Evolutionary conservation across 2,329 filamentous ascomycete species (phyloP), one percentile per base, ranked within the genome.

Genomic region (Diaporthe velutina): DNA sequence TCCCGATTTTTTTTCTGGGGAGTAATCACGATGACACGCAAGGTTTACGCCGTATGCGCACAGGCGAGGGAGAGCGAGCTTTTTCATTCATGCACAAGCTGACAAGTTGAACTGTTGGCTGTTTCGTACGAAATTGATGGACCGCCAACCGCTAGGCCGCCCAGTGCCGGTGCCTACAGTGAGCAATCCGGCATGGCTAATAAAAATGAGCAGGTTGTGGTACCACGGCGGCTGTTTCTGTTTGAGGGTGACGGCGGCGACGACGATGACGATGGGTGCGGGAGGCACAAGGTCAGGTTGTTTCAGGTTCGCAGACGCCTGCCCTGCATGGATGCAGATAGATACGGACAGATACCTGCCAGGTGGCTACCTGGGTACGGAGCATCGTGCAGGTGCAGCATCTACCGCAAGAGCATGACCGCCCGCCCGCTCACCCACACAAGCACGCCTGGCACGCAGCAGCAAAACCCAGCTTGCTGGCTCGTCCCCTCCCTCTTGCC

Each of bases 401-500:
- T 45, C 42, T 45, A 45, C 42, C 42, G 42, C 42, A 48, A 22
- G 42, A 48, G 42, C 42, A 48, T 8, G 42, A 48, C 42, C 22
- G 42, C 42, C 42, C 4, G 42, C 6, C 42, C 19, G 42, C 42
- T n/a, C 28, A 10, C 28, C 17, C 33, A n/a, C 54, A 35, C 28
- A 25, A 33, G 30, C 54, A 55, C 28, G 35, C 28, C 22, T 19
- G 10, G 28, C 35, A 42, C 55, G 17, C 55, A 60, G 40, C 40
- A 50, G 48, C 45, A 58, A 58, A 68, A 68, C 64, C 64, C 64
- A 68, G 48, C 64, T 40, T 68, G 45, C 64, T 52, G 64, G 64
- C 48, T 38, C 64, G 64, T 40, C 64, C 64, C 64, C 64, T 68
- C 64, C 64, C 54, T 68, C 64, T 40, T 68, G 64, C 64, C 64